Base-by-base conservation (phyloP, 306 rosid species). In the Elaeagnus macrophylla region DNA sequence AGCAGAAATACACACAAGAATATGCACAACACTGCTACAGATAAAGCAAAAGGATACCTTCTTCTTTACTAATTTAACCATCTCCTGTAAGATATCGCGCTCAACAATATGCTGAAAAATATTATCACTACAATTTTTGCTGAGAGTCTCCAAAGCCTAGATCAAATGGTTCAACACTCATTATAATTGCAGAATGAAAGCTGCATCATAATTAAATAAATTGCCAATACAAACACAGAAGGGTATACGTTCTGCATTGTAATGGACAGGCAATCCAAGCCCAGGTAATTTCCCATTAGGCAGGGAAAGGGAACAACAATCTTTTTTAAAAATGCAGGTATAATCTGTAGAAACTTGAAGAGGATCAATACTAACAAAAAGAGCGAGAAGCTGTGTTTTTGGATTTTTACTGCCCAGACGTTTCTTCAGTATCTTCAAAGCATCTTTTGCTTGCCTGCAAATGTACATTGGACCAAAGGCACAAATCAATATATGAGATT, bases 21-120 rank as follows among this genome's bases (percentile, higher is more conserved):
- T 41, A 39, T 19, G 17, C 12, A 69, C 54, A 39, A 41, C 25
- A 36, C 25, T 75, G 17, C 40, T 11, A 54, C 51, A 63, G 15
- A 2, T 52, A 48, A 64, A 68, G 15, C 50, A 25, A 12, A 37
- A 52, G 9, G 44, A 8, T 62, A 91, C 99, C 99, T 82, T 87
- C 81, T 91, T 91, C 95, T 82, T 87, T 44, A 91, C 99, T 57
- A 87, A 87, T 79, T 84, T 87, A 60, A 91, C 96, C 99, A 91
- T 91, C 17, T 87, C 99, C 12, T 78, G 94, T 66, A 87, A 74
- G 76, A 91, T 80, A 67, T 91, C 96, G 61, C 88, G 89, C 75
- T 87, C 96, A 65, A 84, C 47, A 37, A 87, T 87, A 71, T 73
- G 88, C 72, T 81, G 97, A 77, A 82, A 82, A 61, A 91, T 80